Evolutionary conservation across 2,329 filamentous ascomycete species (phyloP).

Genomic region (Clonostachys solani): DNA sequence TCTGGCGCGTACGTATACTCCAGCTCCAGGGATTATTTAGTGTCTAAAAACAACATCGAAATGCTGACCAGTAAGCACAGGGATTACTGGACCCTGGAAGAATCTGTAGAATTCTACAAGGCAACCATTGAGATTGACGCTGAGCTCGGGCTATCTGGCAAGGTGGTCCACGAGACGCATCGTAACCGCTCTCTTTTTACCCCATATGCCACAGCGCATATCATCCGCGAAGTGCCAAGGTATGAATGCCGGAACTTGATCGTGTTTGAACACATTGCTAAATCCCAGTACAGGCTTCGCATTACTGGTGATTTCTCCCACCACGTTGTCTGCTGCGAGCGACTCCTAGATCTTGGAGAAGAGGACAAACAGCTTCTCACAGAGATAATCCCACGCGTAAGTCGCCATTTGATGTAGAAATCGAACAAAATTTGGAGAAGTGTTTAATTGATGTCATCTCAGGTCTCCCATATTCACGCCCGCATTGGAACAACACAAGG

Average conservation of each 20-base stretch:
- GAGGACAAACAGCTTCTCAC: constrained; percentile 12
- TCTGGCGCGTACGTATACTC: constrained; percentile 8
- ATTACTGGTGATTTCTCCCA: constrained; percentile 18
- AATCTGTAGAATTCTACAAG: constrained; percentile 24
- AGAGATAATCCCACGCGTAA: constrained; percentile 19
- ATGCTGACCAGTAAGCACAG: constrained; percentile 8
- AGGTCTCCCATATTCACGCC: constrained; percentile 27
- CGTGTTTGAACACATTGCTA: background rate
- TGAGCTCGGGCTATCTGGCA: constrained; percentile 19
- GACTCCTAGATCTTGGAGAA: constrained; percentile 9
- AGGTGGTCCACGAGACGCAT: constrained; percentile 24
- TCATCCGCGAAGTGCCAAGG: constrained; percentile 20
- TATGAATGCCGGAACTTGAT: constrained; percentile 5
- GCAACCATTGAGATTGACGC: constrained; percentile 19
- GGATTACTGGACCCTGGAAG: constrained; percentile 20
- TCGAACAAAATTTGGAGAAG: background rate
- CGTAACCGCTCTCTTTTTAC: constrained; percentile 22
- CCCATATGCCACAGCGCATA: constrained; percentile 17
- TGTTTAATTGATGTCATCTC: background rate
- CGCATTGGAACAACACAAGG: constrained; percentile 27
- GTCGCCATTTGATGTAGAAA: too few species aligned
- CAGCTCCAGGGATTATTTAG: background rate
- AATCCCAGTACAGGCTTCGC: constrained; percentile 6
- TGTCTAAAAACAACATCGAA: background rate
- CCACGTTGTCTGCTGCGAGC: constrained; percentile 13